Conservation (phyloP, 305 asterid genomes). For the Solanum hybrid region DNA sequence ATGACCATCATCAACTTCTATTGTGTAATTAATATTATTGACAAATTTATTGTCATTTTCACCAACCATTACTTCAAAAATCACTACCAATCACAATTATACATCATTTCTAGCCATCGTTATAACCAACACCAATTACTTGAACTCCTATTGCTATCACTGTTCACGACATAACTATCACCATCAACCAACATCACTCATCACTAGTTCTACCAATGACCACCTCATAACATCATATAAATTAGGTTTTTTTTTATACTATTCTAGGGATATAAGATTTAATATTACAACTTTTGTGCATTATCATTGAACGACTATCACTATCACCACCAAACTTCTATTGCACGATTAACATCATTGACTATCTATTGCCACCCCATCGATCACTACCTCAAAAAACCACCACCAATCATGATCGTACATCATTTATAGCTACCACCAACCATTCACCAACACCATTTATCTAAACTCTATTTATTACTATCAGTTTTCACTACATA, state of each 20-base stretch:
- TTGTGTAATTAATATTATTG: neutral
- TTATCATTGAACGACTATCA: too few species aligned
- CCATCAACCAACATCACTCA: neutral
- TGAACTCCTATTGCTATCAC: neutral
- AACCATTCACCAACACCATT: neutral
- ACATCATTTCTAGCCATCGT: neutral
- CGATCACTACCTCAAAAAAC: neutral
- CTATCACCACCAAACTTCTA: neutral
- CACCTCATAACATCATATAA: neutral
- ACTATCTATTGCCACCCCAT: neutral
- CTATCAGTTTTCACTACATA: neutral
- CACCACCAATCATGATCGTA: neutral
- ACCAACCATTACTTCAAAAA: neutral
- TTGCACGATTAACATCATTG: neutral
- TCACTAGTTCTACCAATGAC: neutral
- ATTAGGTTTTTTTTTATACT: too few species aligned
- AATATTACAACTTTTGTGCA: neutral
- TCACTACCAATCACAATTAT: neutral
- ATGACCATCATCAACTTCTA: neutral
- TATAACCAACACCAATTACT: neutral
- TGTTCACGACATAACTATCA: neutral
- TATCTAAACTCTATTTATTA: too few species aligned
- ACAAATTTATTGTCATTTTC: too few species aligned
- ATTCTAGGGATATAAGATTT: neutral
- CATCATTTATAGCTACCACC: neutral